phyloP scores from a whole-genome alignment of 202 grass and related monocot genomes.

The Zoysia matrella region DNA sequence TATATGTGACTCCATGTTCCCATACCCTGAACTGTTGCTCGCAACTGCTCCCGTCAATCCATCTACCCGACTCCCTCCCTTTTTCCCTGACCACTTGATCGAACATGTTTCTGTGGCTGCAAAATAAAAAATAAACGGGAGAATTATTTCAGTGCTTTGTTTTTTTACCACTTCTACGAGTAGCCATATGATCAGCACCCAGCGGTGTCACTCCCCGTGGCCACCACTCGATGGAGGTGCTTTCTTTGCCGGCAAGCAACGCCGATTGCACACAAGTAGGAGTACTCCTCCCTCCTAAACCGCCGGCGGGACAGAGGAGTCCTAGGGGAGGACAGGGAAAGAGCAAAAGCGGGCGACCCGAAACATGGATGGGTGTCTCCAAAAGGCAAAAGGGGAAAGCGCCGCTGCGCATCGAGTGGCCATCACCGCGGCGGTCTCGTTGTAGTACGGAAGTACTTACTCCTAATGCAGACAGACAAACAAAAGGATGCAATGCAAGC shows the following conservation, averaged over 20 bases:
- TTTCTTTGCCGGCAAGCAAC: slow-evolving; percentile 49
- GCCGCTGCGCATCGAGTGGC: slow-evolving; percentile 35
- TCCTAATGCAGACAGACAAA: not conserved
- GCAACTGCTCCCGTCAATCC: not conserved
- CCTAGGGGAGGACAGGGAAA: not conserved
- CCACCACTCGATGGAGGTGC: slow-evolving; percentile 4
- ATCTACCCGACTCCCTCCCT: not conserved
- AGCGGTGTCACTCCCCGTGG: not conserved
- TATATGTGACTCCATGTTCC: too few species aligned
- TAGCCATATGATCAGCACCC: not conserved
- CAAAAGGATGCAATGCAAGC: slow-evolving; percentile 12
- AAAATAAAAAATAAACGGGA: not conserved
- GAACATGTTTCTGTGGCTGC: not conserved
- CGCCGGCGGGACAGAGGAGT: not conserved
- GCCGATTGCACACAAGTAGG: not conserved
- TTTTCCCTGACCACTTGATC: not conserved
- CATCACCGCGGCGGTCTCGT: slow-evolving; percentile 25
- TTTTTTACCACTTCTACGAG: too few species aligned
- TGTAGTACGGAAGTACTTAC: too few species aligned
- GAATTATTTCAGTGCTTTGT: not conserved
- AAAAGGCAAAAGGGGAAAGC: slow-evolving; percentile 9
- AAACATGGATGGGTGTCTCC: not conserved
- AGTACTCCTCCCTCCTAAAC: not conserved
- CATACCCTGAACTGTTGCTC: slow-evolving; percentile 30
- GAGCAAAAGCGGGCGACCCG: not conserved